Evolutionary conservation across 2,329 filamentous ascomycete species (phyloP), one percentile per base, ranked within the genome.

Genomic region (Fusarium begoniae): DNA sequence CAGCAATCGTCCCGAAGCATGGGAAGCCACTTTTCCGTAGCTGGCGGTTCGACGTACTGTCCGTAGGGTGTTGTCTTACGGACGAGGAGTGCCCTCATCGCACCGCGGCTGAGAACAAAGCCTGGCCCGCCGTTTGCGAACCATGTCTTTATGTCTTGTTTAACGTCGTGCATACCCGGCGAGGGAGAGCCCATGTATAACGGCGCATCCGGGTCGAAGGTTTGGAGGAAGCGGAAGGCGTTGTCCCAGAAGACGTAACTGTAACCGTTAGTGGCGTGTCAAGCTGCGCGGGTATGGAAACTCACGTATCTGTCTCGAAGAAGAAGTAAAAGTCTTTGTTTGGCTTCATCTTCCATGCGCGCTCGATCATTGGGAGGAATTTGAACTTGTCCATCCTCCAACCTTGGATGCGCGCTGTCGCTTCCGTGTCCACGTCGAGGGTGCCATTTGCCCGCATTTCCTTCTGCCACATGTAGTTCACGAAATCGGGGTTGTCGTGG

Each of bases 321-420:
- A 89, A 88, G 60, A 90, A 84, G 73, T 88, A 90, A 84, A 88
- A 89, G 41, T 86, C 82, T 51, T 85, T 84, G n/a, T 83, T 79
- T 6, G 84, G 84, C 38, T 85, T 86, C 61, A 81, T 78, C 35
- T 82, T 79, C 80, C 87, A 88, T 2, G 87, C 85, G 35, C 84
- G 80, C 66, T 88, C 85, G 9, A 90, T 81, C 84, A 88, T 87
- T 45, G 88, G 86, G 37, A 90, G 76, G 70, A 89, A 89, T 77
- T 90, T 90, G 83, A 85, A 90, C 76, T 87, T 87, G 79, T 90
- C 88, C 51, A 89, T 82, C 32, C 80, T 83, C 88, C 88, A 89
- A 5, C 87, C 87, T 45, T 79, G 81, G 69, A 81, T 81, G 32
- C 66, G 82, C 79, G 60, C 72, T 32, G 74, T 81, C 20, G 75